Conservation (phyloP, 2,329 filamentous ascomycete species). For the Colletotrichum sp. region DNA sequence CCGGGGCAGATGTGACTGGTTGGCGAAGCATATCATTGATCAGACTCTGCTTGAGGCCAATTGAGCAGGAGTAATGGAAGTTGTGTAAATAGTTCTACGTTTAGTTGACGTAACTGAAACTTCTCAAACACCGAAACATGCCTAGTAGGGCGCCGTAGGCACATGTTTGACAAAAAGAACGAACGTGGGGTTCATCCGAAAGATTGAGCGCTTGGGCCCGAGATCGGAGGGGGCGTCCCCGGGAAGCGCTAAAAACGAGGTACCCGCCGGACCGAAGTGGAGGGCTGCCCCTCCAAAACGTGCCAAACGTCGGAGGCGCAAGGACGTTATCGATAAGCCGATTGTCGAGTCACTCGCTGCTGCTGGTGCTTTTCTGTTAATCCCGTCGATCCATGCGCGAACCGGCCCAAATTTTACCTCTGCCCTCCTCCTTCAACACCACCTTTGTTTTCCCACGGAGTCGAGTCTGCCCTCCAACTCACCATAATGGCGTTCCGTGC, state of each 20-base stretch:
- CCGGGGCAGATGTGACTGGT: background rate
- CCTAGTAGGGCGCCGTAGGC: too few species aligned
- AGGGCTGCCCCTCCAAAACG: background rate
- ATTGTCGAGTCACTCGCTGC: slow-evolving; percentile 5
- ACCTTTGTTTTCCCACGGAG: background rate
- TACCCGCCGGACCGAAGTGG: background rate
- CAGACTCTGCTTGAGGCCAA: background rate
- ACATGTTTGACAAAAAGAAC: too few species aligned
- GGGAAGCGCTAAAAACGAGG: background rate
- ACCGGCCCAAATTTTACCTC: slow-evolving; percentile 13
- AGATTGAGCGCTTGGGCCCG: background rate
- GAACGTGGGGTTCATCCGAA: background rate
- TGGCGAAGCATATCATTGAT: background rate
- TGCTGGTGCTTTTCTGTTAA: background rate
- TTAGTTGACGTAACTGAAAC: background rate
- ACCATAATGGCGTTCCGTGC: slow-evolving; percentile 44
- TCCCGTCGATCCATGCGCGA: background rate
- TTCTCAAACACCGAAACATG: background rate
- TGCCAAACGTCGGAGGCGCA: background rate
- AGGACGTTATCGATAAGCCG: slow-evolving; percentile 16
- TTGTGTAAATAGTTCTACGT: background rate
- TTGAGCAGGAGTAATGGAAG: background rate
- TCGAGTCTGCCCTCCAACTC: background rate
- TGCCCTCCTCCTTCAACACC: background rate
- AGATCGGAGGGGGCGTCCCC: background rate